phyloP scores from a whole-genome alignment of 345 rosid genomes.

The Arabidopsis thaliana region TAIR10.1 NC_003070.9:7654501-7655000 shows the following conservation, averaged over 20 bases:
- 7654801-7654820: neutral
- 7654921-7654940: constrained; percentile 51
- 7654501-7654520: constrained; percentile 71
- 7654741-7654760: neutral
- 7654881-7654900: constrained; percentile 64
- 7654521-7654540: constrained; percentile 69
- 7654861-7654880: neutral
- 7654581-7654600: constrained; percentile 83
- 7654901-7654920: constrained; percentile 62
- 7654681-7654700: neutral
- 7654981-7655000: constrained; percentile 83
- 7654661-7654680: neutral
- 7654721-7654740: neutral
- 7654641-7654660: neutral
- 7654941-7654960: constrained; percentile 77
- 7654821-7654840: constrained; percentile 14
- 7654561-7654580: constrained; percentile 86
- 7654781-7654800: no score
- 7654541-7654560: constrained; percentile 72
- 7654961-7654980: constrained; percentile 72
- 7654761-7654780: neutral
- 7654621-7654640: neutral
- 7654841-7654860: constrained; percentile 33
- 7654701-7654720: neutral
- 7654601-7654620: constrained; percentile 81